Percentiles rank a stretch among this genome's conserved stretches.
Conservation (phyloP, 495 filamentous ascomycete genomes). For the Talaromyces adpressus region DNA sequence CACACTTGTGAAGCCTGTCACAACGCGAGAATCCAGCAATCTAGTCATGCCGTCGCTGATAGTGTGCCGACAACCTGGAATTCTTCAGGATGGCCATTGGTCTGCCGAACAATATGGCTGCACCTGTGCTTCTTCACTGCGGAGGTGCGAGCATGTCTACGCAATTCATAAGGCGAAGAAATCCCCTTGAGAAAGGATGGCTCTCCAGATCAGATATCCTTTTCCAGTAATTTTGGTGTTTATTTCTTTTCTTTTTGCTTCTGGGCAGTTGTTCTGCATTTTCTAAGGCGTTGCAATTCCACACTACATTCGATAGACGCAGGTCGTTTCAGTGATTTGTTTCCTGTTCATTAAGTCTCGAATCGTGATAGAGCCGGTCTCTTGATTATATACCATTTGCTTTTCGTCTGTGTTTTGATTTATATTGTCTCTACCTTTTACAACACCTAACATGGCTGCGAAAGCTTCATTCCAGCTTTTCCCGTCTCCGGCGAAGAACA, state of each 20-base stretch:
- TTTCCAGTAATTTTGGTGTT: neutral
- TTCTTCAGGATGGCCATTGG: constrained; percentile 8
- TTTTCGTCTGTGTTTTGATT: neutral
- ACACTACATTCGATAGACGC: constrained; percentile 1
- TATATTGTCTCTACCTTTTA: neutral
- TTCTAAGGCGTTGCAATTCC: neutral
- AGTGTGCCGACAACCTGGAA: constrained; percentile 5
- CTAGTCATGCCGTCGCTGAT: neutral
- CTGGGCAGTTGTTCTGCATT: neutral
- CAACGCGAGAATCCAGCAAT: neutral
- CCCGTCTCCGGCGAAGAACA: constrained; percentile 39
- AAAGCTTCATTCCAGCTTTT: constrained; percentile 47
- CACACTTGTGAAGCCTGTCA: constrained; percentile 1
- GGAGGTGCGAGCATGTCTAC: neutral
- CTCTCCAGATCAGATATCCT: neutral
- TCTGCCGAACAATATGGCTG: neutral
- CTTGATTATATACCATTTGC: constrained; percentile 1
- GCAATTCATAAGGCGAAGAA: constrained; percentile 3
- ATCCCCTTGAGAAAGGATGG: neutral
- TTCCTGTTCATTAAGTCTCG: neutral
- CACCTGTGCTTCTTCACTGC: neutral
- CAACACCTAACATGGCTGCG: constrained; percentile 15
- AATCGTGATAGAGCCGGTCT: constrained; percentile 4
- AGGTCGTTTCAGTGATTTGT: constrained; percentile 1
- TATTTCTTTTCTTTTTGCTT: neutral